Evolutionary conservation across 2,329 filamentous ascomycete species (phyloP).

Genomic region (Colletotrichum coccodes): DNA sequence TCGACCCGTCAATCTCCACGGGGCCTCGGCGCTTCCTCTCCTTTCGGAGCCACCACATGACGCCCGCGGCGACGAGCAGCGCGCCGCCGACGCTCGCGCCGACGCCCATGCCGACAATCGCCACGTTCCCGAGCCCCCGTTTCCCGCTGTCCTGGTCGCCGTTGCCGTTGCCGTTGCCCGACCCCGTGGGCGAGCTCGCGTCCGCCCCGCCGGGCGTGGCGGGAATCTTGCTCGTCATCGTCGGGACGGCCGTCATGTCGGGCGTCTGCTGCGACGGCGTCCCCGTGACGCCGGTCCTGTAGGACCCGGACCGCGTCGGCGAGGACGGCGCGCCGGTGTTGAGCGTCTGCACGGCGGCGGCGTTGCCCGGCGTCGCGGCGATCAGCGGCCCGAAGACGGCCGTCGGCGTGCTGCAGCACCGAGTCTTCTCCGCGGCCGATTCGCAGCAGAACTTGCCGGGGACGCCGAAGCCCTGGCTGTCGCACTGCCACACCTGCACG

Average conservation of each 20-base stretch:
- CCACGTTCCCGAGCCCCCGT: neutral
- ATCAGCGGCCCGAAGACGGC: slow-evolving; percentile 28
- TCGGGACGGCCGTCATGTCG: neutral
- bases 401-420: slow-evolving; percentile 21
- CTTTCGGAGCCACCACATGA: slow-evolving; percentile 24
- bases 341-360: slow-evolving; percentile 21
- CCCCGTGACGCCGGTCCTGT: neutral
- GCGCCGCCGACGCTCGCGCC: slow-evolving; percentile 23
- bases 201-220: neutral
- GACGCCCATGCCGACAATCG: slow-evolving; percentile 20
- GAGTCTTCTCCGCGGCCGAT: slow-evolving; percentile 28
- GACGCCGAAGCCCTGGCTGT: slow-evolving; percentile 10
- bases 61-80: slow-evolving; percentile 21
- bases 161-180: neutral
- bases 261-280: slow-evolving; percentile 1
- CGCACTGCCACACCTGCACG: slow-evolving; percentile 30
- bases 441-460: slow-evolving; percentile 32
- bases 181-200: neutral
- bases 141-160: neutral
- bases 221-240: slow-evolving; percentile 9
- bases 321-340: neutral
- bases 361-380: slow-evolving; percentile 24
- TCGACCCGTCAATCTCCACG: slow-evolving; percentile 11
- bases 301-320: slow-evolving; percentile 5
- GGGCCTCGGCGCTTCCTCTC: slow-evolving; percentile 9